phyloP scores from a whole-genome alignment of 257 asterid species.

The Solanum bulbocastanum region DNA sequence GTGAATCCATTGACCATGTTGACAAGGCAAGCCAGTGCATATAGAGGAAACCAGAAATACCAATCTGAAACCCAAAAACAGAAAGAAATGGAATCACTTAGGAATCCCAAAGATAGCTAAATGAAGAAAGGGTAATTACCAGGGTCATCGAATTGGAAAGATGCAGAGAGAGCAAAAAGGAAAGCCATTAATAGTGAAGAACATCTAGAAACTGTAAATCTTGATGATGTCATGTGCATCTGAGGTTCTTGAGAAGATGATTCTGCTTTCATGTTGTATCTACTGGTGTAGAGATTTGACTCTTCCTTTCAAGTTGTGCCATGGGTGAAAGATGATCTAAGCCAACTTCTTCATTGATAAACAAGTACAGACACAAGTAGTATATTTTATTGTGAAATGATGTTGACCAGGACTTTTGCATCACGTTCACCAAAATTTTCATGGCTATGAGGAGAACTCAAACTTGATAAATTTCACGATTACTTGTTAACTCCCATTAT shows the following conservation, averaged over 20 bases:
- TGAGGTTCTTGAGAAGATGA: neutral
- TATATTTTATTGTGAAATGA: neutral
- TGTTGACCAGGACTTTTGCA: neutral
- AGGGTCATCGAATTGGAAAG: conserved; percentile 23
- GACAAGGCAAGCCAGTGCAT: conserved; percentile 19
- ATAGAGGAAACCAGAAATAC: conserved; percentile 37
- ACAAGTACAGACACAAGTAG: neutral
- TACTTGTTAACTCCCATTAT: neutral
- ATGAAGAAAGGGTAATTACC: neutral
- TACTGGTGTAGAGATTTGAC: neutral
- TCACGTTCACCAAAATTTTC: neutral
- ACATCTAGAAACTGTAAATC: neutral
- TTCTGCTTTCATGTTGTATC: neutral
- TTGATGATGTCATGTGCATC: neutral
- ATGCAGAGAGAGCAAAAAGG: conserved; percentile 30
- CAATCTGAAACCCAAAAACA: conserved; percentile 14
- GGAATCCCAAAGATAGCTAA: neutral
- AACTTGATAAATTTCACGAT: neutral
- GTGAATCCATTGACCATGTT: conserved; percentile 10
- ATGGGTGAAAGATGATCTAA: neutral
- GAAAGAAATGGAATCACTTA: neutral
- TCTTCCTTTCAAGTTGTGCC: neutral
- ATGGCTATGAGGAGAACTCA: neutral
- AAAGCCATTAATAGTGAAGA: conserved; percentile 23
- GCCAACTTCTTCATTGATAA: neutral